Base-by-base conservation (phyloP, 805 yeast genomes). In the Monosporozyma servazzii region DNA sequence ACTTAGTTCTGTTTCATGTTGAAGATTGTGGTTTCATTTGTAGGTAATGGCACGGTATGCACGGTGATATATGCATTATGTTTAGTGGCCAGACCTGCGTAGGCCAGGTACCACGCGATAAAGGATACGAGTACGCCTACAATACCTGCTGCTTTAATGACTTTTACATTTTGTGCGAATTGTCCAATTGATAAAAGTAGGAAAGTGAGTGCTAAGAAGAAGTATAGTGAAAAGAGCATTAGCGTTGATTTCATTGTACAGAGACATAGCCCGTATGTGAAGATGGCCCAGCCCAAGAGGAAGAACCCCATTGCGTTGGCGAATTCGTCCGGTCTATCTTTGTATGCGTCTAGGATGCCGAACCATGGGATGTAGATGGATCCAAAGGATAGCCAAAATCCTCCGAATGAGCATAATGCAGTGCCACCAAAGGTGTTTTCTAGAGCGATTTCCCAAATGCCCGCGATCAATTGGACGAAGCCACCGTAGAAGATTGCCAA, bases 371-470 rank as follows among this genome's bases (percentile, higher is more conserved):
- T 70, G 54, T 75, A 67, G 42, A 84, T 73, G 1, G 86, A 82
- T 30, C 79, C 83, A 59, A 68, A 84, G 21, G 83, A 69, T 58
- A 82, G 61, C 88, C 88, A 84, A 66, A 83, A 84, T 1, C 82
- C 84, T 47, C 89, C 89, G 57, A 72, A 82, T 3, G 82, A 77
- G 44, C 76, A 63, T 51, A 82, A 70, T 3, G 86, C 85, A 15
- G 82, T 76, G 52, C 81, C 84, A 69, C 83, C 87, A 68, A 82
- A 82, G 10, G 84, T 78, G 66, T 82, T 81, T 49, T 80, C 86
- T 43, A 77, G 61, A 1, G 79, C 77, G 57, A 80, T 71, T 63
- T 81, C 86, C 84, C 84, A 81, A 67, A 80, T 71, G 27, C 87
- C 87, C 20, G 85, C 85, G 37, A 77, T 65, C 23, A 81, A 58